Evolutionary conservation across 2,329 filamentous ascomycete genomes (phyloP).

Genomic region (Hypoxylon sp.): DNA sequence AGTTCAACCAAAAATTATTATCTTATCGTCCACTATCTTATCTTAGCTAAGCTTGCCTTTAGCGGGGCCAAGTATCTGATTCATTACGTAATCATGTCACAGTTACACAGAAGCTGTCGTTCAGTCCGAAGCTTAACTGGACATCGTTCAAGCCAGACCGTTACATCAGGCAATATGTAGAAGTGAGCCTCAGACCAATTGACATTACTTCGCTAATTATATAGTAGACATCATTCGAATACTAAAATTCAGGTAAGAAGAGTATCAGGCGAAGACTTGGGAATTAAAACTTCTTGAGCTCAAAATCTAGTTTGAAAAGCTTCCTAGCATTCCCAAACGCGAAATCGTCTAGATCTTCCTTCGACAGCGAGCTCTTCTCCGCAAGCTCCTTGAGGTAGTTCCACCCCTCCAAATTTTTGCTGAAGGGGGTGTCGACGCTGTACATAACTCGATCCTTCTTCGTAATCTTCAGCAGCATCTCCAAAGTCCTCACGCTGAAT

Average conservation of each 20-base stretch:
- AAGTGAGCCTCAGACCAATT: not conserved
- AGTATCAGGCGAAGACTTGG: not conserved
- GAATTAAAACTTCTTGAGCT: conserved; percentile 27
- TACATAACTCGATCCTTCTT: conserved; percentile 67
- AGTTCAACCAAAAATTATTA: conserved; percentile 27
- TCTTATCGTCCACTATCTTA: conserved; percentile 40
- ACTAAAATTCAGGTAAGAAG: not conserved
- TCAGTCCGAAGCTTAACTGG: not conserved
- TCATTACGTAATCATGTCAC: not conserved
- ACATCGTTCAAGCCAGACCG: not conserved
- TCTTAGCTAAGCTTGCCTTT: conserved; percentile 9
- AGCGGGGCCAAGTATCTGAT: not conserved
- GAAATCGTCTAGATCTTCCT: conserved; percentile 61
- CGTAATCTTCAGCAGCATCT: conserved; percentile 55
- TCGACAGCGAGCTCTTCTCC: conserved; percentile 64
- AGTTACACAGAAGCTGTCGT: not conserved
- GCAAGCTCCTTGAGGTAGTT: conserved; percentile 65
- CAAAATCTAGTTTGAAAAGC: conserved; percentile 28
- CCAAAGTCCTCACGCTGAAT: conserved; percentile 59
- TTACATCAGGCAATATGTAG: not conserved
- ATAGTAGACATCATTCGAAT: not conserved
- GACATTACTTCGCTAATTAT: not conserved
- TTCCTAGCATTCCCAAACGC: conserved; percentile 36
- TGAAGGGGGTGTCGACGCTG: conserved; percentile 72
- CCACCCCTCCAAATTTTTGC: conserved; percentile 63